Evolutionary conservation across 257 asterid genomes (phyloP).

Genomic region (Rehmannia glutinosa): DNA sequence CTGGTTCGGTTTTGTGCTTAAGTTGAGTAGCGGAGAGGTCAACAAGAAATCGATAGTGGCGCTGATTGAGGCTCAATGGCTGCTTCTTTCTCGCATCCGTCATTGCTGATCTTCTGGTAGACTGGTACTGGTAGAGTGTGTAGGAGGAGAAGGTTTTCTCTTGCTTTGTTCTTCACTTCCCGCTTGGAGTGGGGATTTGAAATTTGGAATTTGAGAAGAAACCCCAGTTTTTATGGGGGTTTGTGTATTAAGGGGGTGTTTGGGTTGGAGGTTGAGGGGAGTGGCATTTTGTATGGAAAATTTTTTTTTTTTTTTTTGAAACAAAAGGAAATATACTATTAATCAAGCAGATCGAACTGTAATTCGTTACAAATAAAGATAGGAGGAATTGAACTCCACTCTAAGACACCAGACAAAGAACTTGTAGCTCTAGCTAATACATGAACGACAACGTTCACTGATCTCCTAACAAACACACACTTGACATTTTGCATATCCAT

Average conservation of each 20-base stretch:
- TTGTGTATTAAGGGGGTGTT: not conserved
- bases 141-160: not conserved
- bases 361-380: no score
- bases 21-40: slow-evolving; percentile 59
- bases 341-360: no score
- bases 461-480: no score
- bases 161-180: slow-evolving; percentile 23
- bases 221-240: not conserved
- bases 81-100: slow-evolving; percentile 39
- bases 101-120: slow-evolving; percentile 37
- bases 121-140: not conserved
- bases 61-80: slow-evolving; percentile 78
- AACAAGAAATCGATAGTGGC: slow-evolving; percentile 48
- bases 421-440: no score
- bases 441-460: no score
- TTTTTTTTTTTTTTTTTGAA: no score
- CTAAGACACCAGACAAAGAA: no score
- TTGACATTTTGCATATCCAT: no score
- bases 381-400: no score
- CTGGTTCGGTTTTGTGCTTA: slow-evolving; percentile 28
- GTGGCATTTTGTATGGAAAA: no score
- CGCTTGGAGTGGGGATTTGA: slow-evolving; percentile 36
- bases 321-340: no score
- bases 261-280: no score
- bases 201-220: slow-evolving; percentile 19